Percentiles rank a stretch among this genome's conserved stretches.
phyloP scores from a whole-genome alignment of 2,329 filamentous ascomycete species.

The Aspergillus pseudonomiae region DNA sequence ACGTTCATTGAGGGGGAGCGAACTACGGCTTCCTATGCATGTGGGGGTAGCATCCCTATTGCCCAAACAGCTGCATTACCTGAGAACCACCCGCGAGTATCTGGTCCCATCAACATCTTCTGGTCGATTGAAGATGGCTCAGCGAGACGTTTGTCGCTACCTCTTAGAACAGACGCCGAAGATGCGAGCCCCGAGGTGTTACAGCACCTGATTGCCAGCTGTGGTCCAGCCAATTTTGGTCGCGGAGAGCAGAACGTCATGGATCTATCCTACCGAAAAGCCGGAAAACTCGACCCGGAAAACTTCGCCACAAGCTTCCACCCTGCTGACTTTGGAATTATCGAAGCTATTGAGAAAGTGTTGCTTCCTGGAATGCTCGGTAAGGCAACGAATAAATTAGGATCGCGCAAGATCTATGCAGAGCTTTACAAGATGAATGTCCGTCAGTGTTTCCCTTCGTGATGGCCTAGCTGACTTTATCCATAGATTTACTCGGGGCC shows the following conservation, averaged over 20 bases:
- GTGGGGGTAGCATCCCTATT: conserved; percentile 1
- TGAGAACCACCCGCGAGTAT: neutral
- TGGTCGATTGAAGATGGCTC: conserved; percentile 6
- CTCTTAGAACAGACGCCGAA: neutral
- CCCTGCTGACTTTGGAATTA: conserved; percentile 56
- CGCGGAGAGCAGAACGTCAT: conserved; percentile 49
- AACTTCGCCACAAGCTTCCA: conserved; percentile 56
- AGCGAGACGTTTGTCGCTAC: conserved; percentile 11
- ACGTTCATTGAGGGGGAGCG: neutral
- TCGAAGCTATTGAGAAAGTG: conserved; percentile 53
- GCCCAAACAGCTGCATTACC: neutral
- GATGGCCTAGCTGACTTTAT: neutral
- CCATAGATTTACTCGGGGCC: conserved; percentile 55
- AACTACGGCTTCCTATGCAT: neutral
- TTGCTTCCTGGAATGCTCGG: conserved; percentile 43
- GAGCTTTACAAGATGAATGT: conserved; percentile 63
- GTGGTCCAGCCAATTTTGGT: conserved; percentile 55
- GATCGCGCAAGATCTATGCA: conserved; percentile 46
- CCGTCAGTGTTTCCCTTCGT: neutral
- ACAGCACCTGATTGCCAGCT: conserved; percentile 34
- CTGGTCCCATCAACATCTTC: conserved; percentile 10
- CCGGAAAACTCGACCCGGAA: conserved; percentile 52
- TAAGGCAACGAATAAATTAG: conserved; percentile 13
- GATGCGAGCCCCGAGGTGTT: neutral
- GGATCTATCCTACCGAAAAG: conserved; percentile 58